These are phyloP conservation scores for Jackrogersella multiformis DNA, from an alignment of 495 filamentous ascomycete species.

Conservation along the genomic window DNA sequence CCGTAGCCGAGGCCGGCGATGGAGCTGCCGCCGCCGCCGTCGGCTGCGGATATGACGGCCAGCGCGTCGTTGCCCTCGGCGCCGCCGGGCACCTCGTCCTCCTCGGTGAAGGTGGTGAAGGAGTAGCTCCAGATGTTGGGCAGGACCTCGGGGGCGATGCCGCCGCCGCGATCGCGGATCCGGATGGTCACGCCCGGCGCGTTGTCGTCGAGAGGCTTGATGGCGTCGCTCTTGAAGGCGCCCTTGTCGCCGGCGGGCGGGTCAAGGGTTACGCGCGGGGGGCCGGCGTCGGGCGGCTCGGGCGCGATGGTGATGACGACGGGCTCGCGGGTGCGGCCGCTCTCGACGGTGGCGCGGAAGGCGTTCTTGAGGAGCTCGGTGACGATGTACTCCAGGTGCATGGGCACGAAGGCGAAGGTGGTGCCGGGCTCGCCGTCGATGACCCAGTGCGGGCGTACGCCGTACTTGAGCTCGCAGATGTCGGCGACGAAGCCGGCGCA, in stretches of 20 bases:
- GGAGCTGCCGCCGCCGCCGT: slow-evolving; percentile 73
- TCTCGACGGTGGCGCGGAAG: slow-evolving; percentile 91
- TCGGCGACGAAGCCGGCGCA: slow-evolving; percentile 93
- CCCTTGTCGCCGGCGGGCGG: slow-evolving; percentile 68
- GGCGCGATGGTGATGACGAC: slow-evolving; percentile 93
- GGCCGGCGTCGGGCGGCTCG: slow-evolving; percentile 65
- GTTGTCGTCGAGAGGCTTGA: slow-evolving; percentile 66
- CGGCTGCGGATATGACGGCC: slow-evolving; percentile 73
- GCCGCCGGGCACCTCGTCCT: slow-evolving; percentile 47
- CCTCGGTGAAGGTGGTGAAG: slow-evolving; percentile 90
- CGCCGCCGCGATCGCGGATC: slow-evolving; percentile 93
- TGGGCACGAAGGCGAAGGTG: slow-evolving; percentile 88
- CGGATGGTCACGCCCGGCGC: slow-evolving; percentile 92
- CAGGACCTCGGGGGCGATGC: slow-evolving; percentile 82
- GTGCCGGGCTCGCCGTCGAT: slow-evolving; percentile 86
- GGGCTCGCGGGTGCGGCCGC: slow-evolving; percentile 75
- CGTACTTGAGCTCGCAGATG: slow-evolving; percentile 96
- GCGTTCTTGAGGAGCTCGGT: slow-evolving; percentile 97
- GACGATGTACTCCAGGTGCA: slow-evolving; percentile 95
- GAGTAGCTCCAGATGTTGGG: slow-evolving; percentile 94
- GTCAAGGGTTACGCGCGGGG: slow-evolving; percentile 71
- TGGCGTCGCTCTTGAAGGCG: slow-evolving; percentile 56
- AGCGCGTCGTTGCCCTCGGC: slow-evolving; percentile 67
- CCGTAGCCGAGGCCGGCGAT: slow-evolving; percentile 94
- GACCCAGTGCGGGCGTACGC: slow-evolving; percentile 80